A percentile compares a stretch with the other conserved stretches of the same genome.
phyloP scores from a whole-genome alignment of 805 yeast species.

The Saccharomycopsis selenospora region DNA sequence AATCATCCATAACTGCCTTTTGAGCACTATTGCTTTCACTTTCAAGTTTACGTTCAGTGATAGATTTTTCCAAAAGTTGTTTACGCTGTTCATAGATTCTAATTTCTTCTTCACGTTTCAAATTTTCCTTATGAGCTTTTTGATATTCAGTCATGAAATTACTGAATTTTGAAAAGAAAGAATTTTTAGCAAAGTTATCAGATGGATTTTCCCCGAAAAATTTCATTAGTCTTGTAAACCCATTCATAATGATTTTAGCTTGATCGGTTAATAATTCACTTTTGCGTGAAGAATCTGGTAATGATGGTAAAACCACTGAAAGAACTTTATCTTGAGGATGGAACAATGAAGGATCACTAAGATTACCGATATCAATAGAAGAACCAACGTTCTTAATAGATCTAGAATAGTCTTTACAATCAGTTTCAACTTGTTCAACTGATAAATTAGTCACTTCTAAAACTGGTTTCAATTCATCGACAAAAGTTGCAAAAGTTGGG shows the following conservation, averaged over 20 bases:
- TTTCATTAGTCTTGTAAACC: conserved; percentile 65
- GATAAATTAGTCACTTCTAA: conserved; percentile 62
- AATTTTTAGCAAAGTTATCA: conserved; percentile 57
- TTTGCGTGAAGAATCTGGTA: conserved; percentile 72
- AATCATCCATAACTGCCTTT: conserved; percentile 65
- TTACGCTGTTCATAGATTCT: conserved; percentile 71
- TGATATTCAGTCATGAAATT: conserved; percentile 73
- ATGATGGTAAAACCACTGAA: conserved; percentile 49
- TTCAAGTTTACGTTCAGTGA: conserved; percentile 5
- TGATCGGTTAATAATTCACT: conserved; percentile 59
- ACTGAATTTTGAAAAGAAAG: conserved; percentile 75
- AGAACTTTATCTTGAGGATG: conserved; percentile 81
- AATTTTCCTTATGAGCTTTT: conserved; percentile 72
- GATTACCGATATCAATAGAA: conserved; percentile 74
- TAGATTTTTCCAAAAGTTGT: conserved; percentile 35
- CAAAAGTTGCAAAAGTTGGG: conserved; percentile 69
- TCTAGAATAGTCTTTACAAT: conserved; percentile 57
- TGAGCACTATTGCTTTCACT: conserved; percentile 2
- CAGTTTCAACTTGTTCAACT: conserved; percentile 71
- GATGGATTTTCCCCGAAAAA: conserved; percentile 84
- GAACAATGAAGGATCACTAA: conserved; percentile 68
- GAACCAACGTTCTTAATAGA: conserved; percentile 62
- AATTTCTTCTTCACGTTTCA: conserved; percentile 75
- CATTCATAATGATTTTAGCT: conserved; percentile 51
- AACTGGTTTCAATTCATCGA: conserved; percentile 61